phyloP scores from a whole-genome alignment of 257 asterid species.

The Solanum lycopersicoides region DNA sequence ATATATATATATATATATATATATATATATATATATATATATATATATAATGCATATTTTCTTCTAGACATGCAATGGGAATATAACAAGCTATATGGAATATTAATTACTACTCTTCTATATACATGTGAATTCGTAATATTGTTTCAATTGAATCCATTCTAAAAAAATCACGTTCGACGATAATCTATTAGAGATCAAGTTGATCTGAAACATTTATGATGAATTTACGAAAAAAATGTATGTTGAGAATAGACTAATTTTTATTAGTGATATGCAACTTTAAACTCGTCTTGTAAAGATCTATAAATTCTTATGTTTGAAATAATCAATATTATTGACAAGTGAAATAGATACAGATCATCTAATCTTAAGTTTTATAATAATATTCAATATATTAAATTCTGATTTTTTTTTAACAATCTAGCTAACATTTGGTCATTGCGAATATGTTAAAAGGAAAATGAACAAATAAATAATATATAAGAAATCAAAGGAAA shows the following conservation, averaged over 20 bases:
- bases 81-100: neutral
- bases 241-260: fast-evolving
- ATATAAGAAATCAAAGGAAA: neutral
- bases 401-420: neutral
- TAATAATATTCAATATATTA: neutral
- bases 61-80: neutral
- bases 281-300: neutral
- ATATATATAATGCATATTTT: no score
- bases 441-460: neutral
- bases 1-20: no score
- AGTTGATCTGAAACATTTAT: neutral
- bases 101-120: neutral
- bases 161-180: fast-evolving
- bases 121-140: neutral
- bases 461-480: neutral
- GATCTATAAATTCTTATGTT: neutral
- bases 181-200: neutral
- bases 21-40: no score
- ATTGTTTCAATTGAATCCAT: neutral
- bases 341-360: neutral
- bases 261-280: neutral
- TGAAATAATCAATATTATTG: neutral
- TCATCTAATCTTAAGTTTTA: neutral
- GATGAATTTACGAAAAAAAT: neutral
- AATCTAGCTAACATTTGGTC: neutral